A percentile compares a stretch with the other conserved stretches of the same genome.
These are phyloP conservation scores for Plenodomus biglobosus DNA, from an alignment of 2,329 filamentous ascomycete genomes.

Conservation along the genomic window DNA sequence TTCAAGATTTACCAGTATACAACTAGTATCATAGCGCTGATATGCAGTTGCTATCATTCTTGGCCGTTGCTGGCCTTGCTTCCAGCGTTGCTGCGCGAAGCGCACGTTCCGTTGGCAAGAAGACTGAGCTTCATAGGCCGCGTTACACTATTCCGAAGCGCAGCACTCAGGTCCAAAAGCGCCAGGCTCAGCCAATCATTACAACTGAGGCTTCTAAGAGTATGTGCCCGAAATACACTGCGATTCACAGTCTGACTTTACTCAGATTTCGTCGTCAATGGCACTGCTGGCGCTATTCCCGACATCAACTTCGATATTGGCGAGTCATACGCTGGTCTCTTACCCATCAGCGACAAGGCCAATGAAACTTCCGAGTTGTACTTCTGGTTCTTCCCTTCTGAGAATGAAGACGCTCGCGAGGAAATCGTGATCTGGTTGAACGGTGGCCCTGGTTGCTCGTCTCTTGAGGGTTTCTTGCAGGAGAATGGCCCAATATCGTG, in stretches of 20 bases:
- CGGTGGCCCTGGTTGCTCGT: slow-evolving; percentile 50
- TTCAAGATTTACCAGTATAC: not conserved
- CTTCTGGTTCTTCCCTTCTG: slow-evolving; percentile 60
- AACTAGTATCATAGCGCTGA: not conserved
- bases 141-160: slow-evolving; percentile 23
- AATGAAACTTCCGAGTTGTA: slow-evolving; percentile 53
- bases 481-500: slow-evolving; percentile 53
- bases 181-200: slow-evolving; percentile 34
- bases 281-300: slow-evolving; percentile 49
- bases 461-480: slow-evolving; percentile 52
- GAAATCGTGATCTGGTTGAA: slow-evolving; percentile 53
- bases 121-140: slow-evolving; percentile 30
- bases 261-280: slow-evolving; percentile 43
- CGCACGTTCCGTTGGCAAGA: slow-evolving; percentile 34
- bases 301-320: slow-evolving; percentile 50
- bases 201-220: slow-evolving; percentile 42
- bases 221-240: not conserved
- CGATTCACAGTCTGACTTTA: slow-evolving; percentile 2
- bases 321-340: slow-evolving; percentile 49
- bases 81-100: slow-evolving; percentile 32
- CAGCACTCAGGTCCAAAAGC: slow-evolving; percentile 24
- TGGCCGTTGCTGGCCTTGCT: slow-evolving; percentile 34
- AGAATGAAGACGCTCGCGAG: slow-evolving; percentile 50
- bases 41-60: slow-evolving; percentile 39
- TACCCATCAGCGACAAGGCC: slow-evolving; percentile 55